These are phyloP conservation scores for Corylus avellana DNA, from an alignment of 306 rosid genomes.

Conservation along the genomic window DNA sequence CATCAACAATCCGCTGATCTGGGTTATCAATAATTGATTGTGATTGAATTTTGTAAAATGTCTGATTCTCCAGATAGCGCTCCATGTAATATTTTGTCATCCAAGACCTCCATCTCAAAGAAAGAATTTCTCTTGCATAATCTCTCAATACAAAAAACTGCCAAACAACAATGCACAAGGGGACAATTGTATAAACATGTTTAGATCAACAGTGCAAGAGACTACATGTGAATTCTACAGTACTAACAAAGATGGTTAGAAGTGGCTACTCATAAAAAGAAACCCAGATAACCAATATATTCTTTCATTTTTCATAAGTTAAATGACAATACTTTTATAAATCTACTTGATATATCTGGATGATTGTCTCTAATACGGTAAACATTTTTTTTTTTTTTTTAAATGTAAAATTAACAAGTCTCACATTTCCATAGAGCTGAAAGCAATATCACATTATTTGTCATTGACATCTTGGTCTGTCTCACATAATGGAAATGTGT, in stretches of 20 bases:
- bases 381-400: neutral
- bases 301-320: neutral
- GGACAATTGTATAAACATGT: conserved; percentile 30
- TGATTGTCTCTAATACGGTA: neutral
- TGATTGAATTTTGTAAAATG: conserved; percentile 93
- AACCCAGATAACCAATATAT: neutral
- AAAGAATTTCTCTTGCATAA: conserved; percentile 83
- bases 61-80: conserved; percentile 76
- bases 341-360: conserved; percentile 9
- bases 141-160: conserved; percentile 94
- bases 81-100: conserved; percentile 96
- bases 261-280: neutral
- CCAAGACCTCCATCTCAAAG: conserved; percentile 99
- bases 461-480: neutral
- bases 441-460: neutral
- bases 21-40: conserved; percentile 95
- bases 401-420: neutral
- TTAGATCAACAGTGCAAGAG: conserved; percentile 14
- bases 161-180: conserved; percentile 18
- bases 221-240: neutral
- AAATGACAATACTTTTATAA: neutral
- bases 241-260: neutral
- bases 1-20: conserved; percentile 95
- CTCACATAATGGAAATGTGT: neutral
- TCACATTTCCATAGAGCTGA: neutral